Evolutionary conservation across 208 protist species (phyloP), one percentile per base, ranked within the genome.

Genomic region (Herpetomonas muscarum): DNA sequence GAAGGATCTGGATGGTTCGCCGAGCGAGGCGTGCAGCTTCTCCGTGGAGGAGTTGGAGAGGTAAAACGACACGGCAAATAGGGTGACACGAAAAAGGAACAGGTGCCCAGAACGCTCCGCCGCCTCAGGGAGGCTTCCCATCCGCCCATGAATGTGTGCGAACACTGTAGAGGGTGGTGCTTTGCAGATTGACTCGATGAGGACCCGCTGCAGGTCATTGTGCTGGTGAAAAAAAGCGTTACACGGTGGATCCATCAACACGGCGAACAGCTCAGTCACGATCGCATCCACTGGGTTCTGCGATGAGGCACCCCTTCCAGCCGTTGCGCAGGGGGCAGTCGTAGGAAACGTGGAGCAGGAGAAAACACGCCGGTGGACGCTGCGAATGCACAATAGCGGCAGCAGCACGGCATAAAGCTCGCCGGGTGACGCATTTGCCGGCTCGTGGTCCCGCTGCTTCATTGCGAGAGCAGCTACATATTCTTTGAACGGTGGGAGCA

Each of bases 351-450:
- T n/a, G n/a, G n/a, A n/a, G n/a, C n/a, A n/a, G n/a, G n/a, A n/a
- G 37, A 36, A 55, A 29, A 4, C 15, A 34, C 17, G 22, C 0
- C 55, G 39, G n/a, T 57, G 56, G 44, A 76, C 87, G 21, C 69
- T 71, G 21, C 79, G 57, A 30, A 90, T 37, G 29, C 67, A 83
- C n/a, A 87, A 30, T 19, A 90, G 61, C n/a, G 83, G 83, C 2
- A 80, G 66, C 22, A 86, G 39, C 2, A 55, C 57, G 25, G 57
- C 55, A 56, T 81, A 81, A 19, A 72, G 44, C 1, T 30, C 12
- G 1, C 49, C 21, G 13, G 41, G 13, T 36, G 64, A 36, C n/a
- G 44, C 44, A 19, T 12, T n/a, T 22, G 44, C 22, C 44, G 10
- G 7, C 10, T 10, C 19, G 10, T 7, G 10, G 10, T 48, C 44